phyloP scores from a whole-genome alignment of 257 asterid genomes.

The Forsythia suspensa region DNA sequence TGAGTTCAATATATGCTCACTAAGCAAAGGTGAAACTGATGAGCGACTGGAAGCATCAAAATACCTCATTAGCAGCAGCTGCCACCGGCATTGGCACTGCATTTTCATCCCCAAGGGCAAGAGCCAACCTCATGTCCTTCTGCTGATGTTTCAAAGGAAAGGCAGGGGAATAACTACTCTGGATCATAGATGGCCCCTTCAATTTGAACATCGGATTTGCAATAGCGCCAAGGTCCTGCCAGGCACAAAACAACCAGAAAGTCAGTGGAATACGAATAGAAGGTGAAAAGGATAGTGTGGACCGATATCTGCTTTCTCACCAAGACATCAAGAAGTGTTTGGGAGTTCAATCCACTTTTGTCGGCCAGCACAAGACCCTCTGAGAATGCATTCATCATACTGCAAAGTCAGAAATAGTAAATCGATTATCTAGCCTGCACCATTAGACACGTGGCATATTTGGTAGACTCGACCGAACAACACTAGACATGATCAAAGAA shows the following conservation, averaged over 20 bases:
- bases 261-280: constrained; percentile 4
- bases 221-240: constrained; percentile 89
- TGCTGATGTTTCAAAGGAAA: constrained; percentile 98
- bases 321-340: constrained; percentile 86
- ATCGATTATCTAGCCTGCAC: neutral
- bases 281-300: neutral
- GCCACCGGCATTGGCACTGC: constrained; percentile 94
- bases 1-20: too few relatives aligned
- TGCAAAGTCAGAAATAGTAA: constrained; percentile 35
- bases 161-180: constrained; percentile 72
- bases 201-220: constrained; percentile 94
- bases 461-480: too few relatives aligned
- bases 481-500: neutral
- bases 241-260: constrained; percentile 13
- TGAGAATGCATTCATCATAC: constrained; percentile 96
- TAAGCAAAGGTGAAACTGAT: too few relatives aligned
- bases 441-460: neutral
- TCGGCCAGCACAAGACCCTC: constrained; percentile 91
- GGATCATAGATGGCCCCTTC: constrained; percentile 89
- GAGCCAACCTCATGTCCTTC: constrained; percentile 97
- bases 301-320: constrained; percentile 39
- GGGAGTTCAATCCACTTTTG: constrained; percentile 83
- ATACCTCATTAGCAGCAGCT: constrained; percentile 94
- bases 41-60: neutral
- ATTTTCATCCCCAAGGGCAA: constrained; percentile 90